Percentiles rank a stretch among this genome's conserved stretches.
phyloP scores from a whole-genome alignment of 2,329 filamentous ascomycete species.

The Thielaviopsis ethacetica region DNA sequence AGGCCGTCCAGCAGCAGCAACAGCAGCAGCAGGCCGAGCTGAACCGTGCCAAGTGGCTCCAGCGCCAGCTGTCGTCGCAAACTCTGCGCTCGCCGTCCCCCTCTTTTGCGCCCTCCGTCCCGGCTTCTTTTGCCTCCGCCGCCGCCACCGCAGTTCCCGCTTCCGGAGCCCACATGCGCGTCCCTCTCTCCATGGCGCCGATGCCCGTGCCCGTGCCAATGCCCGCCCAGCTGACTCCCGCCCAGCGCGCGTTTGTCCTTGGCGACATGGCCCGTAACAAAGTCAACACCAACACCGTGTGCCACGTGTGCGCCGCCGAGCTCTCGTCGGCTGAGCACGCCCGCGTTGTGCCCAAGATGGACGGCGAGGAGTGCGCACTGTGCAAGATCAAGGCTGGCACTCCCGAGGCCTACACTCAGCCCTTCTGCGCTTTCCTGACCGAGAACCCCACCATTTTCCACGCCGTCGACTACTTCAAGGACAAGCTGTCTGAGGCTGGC shows the following conservation, averaged over 20 bases:
- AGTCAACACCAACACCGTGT: conserved; percentile 8
- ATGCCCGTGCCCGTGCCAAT: background rate
- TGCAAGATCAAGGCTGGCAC: conserved; percentile 25
- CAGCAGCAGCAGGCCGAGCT: too few species aligned
- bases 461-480: conserved; percentile 62
- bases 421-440: conserved; percentile 75
- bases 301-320: conserved; percentile 13
- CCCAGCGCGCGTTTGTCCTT: conserved; percentile 11
- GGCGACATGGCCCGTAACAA: conserved; percentile 6
- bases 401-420: conserved; percentile 57
- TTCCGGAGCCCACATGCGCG: background rate
- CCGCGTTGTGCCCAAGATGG: conserved; percentile 5
- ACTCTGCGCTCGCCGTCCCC: background rate
- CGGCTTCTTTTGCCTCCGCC: background rate
- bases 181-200: background rate
- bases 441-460: conserved; percentile 91
- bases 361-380: conserved; percentile 19
- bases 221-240: background rate
- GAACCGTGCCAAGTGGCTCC: background rate
- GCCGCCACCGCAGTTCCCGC: conserved; percentile 16
- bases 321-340: conserved; percentile 12
- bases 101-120: background rate
- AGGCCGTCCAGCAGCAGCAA: background rate
- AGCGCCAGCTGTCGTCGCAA: background rate
- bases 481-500: conserved; percentile 53